phyloP scores from a whole-genome alignment of 768 basidiomycete genomes.

The Phanerochaete carnosa region DNA sequence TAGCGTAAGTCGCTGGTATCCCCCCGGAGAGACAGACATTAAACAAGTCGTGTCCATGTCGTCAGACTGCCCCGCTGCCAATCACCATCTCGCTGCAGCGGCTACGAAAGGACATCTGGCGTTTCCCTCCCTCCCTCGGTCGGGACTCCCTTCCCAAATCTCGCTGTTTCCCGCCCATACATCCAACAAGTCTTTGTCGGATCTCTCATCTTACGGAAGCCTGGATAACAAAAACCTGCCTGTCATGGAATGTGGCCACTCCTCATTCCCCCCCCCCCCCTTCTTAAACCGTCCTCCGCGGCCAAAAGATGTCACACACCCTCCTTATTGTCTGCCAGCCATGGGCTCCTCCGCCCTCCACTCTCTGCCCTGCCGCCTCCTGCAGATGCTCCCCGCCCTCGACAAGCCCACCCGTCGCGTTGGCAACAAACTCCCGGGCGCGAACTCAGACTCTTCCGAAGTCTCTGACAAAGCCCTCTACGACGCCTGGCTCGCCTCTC shows the following conservation, averaged over 20 bases:
- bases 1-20: no score
- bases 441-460: background rate
- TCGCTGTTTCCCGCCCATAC: slow-evolving; percentile 19
- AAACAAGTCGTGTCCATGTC: no score
- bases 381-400: slow-evolving; percentile 5
- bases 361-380: slow-evolving; percentile 7
- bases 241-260: slow-evolving; percentile 19
- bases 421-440: background rate
- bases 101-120: background rate
- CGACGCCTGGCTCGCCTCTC: slow-evolving; percentile 26
- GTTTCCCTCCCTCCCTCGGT: background rate
- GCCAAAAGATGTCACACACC: background rate
- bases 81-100: background rate
- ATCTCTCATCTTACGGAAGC: slow-evolving; percentile 25
- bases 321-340: slow-evolving; percentile 8
- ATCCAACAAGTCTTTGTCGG: slow-evolving; percentile 18
- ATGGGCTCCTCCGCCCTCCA: slow-evolving; percentile 4
- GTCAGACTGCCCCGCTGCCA: background rate
- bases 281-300: slow-evolving; percentile 5
- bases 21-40: no score
- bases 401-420: background rate
- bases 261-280: slow-evolving; percentile 1
- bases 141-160: slow-evolving; percentile 13
- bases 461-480: slow-evolving; percentile 14
- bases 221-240: slow-evolving; percentile 21